phyloP scores from a whole-genome alignment of 2,329 filamentous ascomycete genomes.

The Aspergillus sp. region DNA sequence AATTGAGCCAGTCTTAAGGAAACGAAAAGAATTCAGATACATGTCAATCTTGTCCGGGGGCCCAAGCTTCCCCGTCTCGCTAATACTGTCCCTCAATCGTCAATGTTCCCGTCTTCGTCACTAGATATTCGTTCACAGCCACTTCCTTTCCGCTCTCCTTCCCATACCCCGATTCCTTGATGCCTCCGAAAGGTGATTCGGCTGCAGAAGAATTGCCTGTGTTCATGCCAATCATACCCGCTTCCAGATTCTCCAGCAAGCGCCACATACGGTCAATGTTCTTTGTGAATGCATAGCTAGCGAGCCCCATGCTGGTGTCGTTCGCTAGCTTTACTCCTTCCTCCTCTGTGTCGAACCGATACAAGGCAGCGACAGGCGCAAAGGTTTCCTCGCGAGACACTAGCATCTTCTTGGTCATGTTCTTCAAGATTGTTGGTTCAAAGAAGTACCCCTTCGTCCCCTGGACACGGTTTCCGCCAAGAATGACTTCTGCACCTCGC shows the following conservation, averaged over 20 bases:
- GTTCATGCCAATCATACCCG: slow-evolving; percentile 69
- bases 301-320: slow-evolving; percentile 64
- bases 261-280: slow-evolving; percentile 66
- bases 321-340: slow-evolving; percentile 62
- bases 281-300: slow-evolving; percentile 68
- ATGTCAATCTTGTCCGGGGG: not conserved
- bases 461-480: slow-evolving; percentile 54
- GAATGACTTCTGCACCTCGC: slow-evolving; percentile 62
- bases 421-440: slow-evolving; percentile 64
- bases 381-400: slow-evolving; percentile 64
- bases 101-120: slow-evolving; percentile 66
- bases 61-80: not conserved
- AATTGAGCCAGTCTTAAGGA: not conserved
- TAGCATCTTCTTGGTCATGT: slow-evolving; percentile 59
- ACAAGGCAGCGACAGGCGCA: slow-evolving; percentile 63
- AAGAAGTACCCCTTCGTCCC: slow-evolving; percentile 68
- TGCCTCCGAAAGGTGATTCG: slow-evolving; percentile 66
- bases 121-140: slow-evolving; percentile 61
- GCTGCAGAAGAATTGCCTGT: slow-evolving; percentile 65
- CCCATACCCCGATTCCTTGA: slow-evolving; percentile 67
- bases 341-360: slow-evolving; percentile 65
- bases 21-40: not conserved
- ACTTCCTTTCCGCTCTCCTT: slow-evolving; percentile 69
- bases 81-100: slow-evolving; percentile 57
- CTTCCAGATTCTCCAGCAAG: slow-evolving; percentile 66